A percentile compares a stretch with the other conserved stretches of the same genome.
These are phyloP conservation scores for Cadophora gregata DNA, from an alignment of 2,329 filamentous ascomycete species.

Conservation along the genomic window DNA sequence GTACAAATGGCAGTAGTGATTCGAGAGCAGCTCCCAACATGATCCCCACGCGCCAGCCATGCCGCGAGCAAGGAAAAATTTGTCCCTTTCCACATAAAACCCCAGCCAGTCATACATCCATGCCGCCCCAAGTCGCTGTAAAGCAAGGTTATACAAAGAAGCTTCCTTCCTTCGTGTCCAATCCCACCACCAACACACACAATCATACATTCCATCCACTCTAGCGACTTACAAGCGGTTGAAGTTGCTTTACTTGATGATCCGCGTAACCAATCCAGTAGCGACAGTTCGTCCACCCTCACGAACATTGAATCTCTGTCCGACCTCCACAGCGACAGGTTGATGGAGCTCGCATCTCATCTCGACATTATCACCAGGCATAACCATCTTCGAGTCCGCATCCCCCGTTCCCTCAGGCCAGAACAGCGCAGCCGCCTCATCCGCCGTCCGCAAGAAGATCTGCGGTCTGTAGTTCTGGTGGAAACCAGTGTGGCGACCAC, in stretches of 20 bases:
- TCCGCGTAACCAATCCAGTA: constrained; percentile 80
- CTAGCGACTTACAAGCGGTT: constrained; percentile 18
- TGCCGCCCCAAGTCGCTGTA: constrained; percentile 27
- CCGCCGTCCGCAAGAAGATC: constrained; percentile 92
- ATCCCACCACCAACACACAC: background rate
- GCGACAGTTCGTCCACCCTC: constrained; percentile 93
- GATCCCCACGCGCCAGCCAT: background rate
- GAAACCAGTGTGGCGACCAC: constrained; percentile 96
- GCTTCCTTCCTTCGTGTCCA: constrained; percentile 19
- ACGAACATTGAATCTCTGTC: constrained; percentile 97
- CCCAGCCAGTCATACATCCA: constrained; percentile 6
- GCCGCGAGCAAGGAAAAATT: constrained; percentile 30
- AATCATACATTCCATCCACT: background rate
- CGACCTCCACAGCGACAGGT: constrained; percentile 86
- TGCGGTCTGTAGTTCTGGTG: constrained; percentile 95
- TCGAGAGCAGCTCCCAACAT: constrained; percentile 23
- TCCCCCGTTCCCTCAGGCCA: constrained; percentile 88
- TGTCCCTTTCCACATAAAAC: constrained; percentile 34
- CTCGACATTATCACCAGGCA: constrained; percentile 99
- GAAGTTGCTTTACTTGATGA: constrained; percentile 53
- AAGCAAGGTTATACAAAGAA: constrained; percentile 38
- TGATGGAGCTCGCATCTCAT: constrained; percentile 88
- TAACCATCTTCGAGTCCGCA: constrained; percentile 77
- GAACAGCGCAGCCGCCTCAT: constrained; percentile 76
- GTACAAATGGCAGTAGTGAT: constrained; percentile 25